Evolutionary conservation across 1,284 basidiomycete genomes (phyloP).

Genomic region (Cryptococcus sp.): DNA sequence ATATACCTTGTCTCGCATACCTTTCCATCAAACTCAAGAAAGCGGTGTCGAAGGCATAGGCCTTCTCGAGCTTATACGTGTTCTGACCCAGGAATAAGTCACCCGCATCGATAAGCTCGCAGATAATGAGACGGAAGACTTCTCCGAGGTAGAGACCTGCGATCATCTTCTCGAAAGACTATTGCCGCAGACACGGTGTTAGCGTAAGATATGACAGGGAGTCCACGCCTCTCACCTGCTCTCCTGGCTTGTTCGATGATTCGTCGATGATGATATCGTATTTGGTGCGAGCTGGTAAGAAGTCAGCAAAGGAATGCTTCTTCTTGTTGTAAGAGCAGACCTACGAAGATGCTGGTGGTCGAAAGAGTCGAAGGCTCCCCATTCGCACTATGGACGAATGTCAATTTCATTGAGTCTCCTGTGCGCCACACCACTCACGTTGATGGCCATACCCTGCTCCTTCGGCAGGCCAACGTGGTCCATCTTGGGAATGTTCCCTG

Average conservation of each 20-base stretch:
- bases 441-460: constrained; percentile 87
- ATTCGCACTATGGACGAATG: constrained; percentile 42
- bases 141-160: constrained; percentile 97
- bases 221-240: constrained; percentile 65
- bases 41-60: constrained; percentile 92
- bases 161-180: constrained; percentile 84
- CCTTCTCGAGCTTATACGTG: constrained; percentile 93
- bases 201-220: not conserved
- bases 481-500: constrained; percentile 75
- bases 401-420: constrained; percentile 3
- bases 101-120: constrained; percentile 94
- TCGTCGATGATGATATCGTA: constrained; percentile 93
- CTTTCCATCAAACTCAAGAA: constrained; percentile 96
- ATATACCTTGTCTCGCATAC: constrained; percentile 49
- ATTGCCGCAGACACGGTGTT: not conserved
- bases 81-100: constrained; percentile 96
- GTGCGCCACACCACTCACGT: constrained; percentile 59
- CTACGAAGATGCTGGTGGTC: constrained; percentile 83
- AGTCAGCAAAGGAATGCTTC: constrained; percentile 14
- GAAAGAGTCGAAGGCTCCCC: constrained; percentile 98
- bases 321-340: constrained; percentile 6
- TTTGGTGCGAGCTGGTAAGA: constrained; percentile 69
- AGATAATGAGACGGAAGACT: constrained; percentile 88
- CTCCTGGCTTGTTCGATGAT: constrained; percentile 91
- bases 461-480: constrained; percentile 66